These are phyloP conservation scores for Claviceps purpurea DNA, from an alignment of 2,329 filamentous ascomycete species.

Conservation along the genomic window DNA sequence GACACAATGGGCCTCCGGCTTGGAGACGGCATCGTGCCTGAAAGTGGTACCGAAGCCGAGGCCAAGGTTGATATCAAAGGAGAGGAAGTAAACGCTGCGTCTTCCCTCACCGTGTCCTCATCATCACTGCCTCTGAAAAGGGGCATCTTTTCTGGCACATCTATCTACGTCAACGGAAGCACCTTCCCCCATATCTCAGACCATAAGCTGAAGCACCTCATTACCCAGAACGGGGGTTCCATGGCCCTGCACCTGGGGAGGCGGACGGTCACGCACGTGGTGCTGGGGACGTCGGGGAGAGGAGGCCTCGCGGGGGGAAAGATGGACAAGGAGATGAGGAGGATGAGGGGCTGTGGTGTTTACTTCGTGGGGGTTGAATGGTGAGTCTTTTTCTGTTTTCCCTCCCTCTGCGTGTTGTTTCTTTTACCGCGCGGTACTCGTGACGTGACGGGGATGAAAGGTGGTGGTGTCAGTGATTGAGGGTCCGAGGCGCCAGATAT, in stretches of 20 bases:
- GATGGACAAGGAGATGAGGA: constrained; percentile 64
- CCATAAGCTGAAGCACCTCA: constrained; percentile 67
- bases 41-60: no score
- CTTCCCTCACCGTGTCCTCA: no score
- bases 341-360: constrained; percentile 52
- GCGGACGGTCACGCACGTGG: constrained; percentile 70
- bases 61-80: no score
- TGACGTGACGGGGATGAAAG: no score
- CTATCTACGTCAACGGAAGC: constrained; percentile 78
- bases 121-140: not conserved
- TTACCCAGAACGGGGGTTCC: constrained; percentile 60
- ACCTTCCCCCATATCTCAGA: constrained; percentile 73
- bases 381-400: constrained; percentile 27
- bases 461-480: no score
- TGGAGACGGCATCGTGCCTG: no score
- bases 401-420: constrained; percentile 5
- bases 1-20: no score
- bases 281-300: constrained; percentile 56
- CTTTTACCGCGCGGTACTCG: not conserved
- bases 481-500: no score
- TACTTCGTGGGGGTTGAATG: constrained; percentile 76
- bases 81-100: no score
- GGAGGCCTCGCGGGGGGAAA: constrained; percentile 68
- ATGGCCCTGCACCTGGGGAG: constrained; percentile 60
- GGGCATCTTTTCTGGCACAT: constrained; percentile 55